Percentiles rank a stretch among this genome's conserved stretches.
phyloP scores from a whole-genome alignment of 805 yeast genomes.

The Lachancea mirantina region DNA sequence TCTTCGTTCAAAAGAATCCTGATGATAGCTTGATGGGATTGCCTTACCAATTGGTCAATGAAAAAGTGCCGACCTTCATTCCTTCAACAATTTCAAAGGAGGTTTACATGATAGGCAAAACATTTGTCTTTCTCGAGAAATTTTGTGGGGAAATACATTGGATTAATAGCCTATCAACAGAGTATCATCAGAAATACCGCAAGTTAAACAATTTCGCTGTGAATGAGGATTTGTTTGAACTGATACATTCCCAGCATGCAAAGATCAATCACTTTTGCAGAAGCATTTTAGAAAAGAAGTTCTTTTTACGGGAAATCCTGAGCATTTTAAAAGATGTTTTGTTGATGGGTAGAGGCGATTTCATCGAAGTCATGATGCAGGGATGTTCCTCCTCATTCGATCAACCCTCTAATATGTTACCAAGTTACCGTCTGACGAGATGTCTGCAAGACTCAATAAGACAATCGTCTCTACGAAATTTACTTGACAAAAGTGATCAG shows the following conservation, averaged over 20 bases:
- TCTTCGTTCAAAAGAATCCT: slow-evolving; percentile 40
- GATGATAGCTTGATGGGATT: slow-evolving; percentile 1
- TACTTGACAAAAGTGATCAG: slow-evolving; percentile 29
- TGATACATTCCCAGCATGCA: slow-evolving; percentile 39
- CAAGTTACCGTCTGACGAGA: slow-evolving; percentile 59
- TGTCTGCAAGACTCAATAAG: slow-evolving; percentile 58
- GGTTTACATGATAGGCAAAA: slow-evolving; percentile 64
- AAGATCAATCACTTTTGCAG: slow-evolving; percentile 51
- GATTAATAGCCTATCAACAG: slow-evolving; percentile 41
- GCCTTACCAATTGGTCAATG: slow-evolving; percentile 16
- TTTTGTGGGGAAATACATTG: slow-evolving; percentile 65
- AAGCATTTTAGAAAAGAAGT: slow-evolving; percentile 41
- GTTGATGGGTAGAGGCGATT: slow-evolving; percentile 73
- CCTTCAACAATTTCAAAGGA: slow-evolving; percentile 34
- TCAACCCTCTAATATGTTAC: slow-evolving; percentile 55
- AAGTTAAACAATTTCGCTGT: slow-evolving; percentile 3
- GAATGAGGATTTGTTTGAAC: slow-evolving; percentile 23
- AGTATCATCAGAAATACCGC: slow-evolving; percentile 16
- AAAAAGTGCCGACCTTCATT: slow-evolving; percentile 36
- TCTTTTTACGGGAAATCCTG: slow-evolving; percentile 47
- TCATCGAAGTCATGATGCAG: slow-evolving; percentile 56
- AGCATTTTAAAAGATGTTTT: slow-evolving; percentile 56
- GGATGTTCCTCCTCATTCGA: slow-evolving; percentile 48
- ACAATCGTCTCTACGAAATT: slow-evolving; percentile 42
- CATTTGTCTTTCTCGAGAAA: slow-evolving; percentile 53